These are phyloP conservation scores for Panaeolus papilionaceus DNA, from an alignment of 768 basidiomycete species.

Conservation along the genomic window DNA sequence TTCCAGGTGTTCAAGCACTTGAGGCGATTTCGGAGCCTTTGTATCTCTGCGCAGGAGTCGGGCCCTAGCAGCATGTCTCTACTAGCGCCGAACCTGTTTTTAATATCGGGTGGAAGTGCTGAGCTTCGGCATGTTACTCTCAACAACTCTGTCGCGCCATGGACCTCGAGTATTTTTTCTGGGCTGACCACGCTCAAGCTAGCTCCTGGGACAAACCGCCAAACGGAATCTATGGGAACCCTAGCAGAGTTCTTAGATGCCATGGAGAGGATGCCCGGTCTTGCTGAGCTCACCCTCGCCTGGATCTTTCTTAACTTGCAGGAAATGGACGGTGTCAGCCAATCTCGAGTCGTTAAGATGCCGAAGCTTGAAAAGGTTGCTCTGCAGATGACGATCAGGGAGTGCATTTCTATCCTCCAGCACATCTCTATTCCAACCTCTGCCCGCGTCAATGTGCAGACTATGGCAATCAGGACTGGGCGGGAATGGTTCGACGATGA, in stretches of 20 bases:
- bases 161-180: background rate
- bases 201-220: background rate
- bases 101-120: background rate
- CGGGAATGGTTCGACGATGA: background rate
- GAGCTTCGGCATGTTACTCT: background rate
- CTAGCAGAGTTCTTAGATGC: background rate
- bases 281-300: background rate
- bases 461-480: background rate
- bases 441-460: background rate
- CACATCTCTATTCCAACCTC: background rate
- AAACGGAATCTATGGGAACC: background rate
- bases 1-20: background rate
- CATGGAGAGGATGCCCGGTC: background rate
- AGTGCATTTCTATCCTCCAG: background rate
- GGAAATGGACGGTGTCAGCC: background rate
- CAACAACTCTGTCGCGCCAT: background rate
- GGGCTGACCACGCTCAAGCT: background rate
- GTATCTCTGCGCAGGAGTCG: background rate
- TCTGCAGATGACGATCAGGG: background rate
- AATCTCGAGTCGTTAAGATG: background rate
- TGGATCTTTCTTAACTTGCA: background rate
- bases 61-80: background rate
- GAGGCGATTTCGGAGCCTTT: background rate
- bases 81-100: background rate
- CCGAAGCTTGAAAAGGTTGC: background rate